phyloP scores from a whole-genome alignment of 257 asterid genomes.

The Oldenlandia corymbosa region DNA sequence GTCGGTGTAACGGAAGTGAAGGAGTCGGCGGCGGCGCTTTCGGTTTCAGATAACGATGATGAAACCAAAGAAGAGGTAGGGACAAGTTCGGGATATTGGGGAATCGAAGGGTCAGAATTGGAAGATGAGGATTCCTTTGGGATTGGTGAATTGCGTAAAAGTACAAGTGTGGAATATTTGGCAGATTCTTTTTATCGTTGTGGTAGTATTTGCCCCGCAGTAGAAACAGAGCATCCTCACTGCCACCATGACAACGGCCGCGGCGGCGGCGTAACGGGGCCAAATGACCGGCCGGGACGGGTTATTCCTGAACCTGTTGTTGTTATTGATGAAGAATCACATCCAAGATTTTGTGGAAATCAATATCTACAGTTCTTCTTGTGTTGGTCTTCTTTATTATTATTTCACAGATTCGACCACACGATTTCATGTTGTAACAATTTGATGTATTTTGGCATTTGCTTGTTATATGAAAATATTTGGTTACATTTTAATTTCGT shows the following conservation, averaged over 20 bases:
- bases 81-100: conserved; percentile 17
- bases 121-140: conserved; percentile 18
- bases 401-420: too few relatives aligned
- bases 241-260: conserved; percentile 3
- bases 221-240: background rate
- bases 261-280: too few relatives aligned
- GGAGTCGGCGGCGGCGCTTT: background rate
- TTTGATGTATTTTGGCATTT: background rate
- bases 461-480: background rate
- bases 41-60: background rate
- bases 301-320: too few relatives aligned
- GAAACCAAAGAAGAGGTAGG: conserved; percentile 19
- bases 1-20: background rate
- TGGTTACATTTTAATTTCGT: background rate
- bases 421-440: too few relatives aligned
- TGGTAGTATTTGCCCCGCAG: too few relatives aligned
- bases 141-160: conserved; percentile 9
- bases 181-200: conserved; percentile 5
- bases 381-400: too few relatives aligned
- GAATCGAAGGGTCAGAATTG: conserved; percentile 9
- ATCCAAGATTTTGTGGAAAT: too few relatives aligned
- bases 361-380: too few relatives aligned
- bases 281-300: too few relatives aligned
- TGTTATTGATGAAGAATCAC: too few relatives aligned
- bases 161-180: conserved; percentile 16